These are phyloP conservation scores for Tylopilus subfusipes DNA, from an alignment of 768 basidiomycete species.

Conservation along the genomic window DNA sequence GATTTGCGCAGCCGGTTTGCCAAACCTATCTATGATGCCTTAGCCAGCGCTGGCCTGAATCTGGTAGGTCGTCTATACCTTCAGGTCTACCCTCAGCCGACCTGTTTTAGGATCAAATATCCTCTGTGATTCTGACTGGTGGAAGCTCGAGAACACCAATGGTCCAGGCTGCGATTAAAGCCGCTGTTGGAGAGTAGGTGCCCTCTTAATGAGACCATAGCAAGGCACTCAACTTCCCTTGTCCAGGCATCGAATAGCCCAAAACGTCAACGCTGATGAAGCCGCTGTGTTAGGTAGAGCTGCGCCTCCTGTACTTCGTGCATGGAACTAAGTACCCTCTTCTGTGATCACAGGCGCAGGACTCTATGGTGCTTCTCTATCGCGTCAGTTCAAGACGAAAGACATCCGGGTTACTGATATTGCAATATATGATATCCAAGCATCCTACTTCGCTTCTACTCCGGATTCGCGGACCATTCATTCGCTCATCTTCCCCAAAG, in stretches of 20 bases:
- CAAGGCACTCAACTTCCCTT: background rate
- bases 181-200: constrained; percentile 73
- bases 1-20: constrained; percentile 63
- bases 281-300: constrained; percentile 78
- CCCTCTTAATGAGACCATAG: background rate
- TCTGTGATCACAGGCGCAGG: constrained; percentile 56
- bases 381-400: constrained; percentile 93
- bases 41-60: constrained; percentile 61
- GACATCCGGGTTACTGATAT: constrained; percentile 83
- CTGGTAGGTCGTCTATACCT: constrained; percentile 43
- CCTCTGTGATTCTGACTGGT: constrained; percentile 90
- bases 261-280: constrained; percentile 97
- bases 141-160: constrained; percentile 89
- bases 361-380: constrained; percentile 84
- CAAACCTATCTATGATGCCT: constrained; percentile 71
- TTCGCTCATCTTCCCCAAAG: constrained; percentile 71
- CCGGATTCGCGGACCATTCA: constrained; percentile 61
- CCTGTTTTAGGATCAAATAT: constrained; percentile 63
- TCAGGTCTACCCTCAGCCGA: background rate
- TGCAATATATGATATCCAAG: constrained; percentile 68
- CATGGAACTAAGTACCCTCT: constrained; percentile 1
- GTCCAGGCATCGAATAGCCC: constrained; percentile 73
- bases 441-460: constrained; percentile 67
- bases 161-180: constrained; percentile 79
- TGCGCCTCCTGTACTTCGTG: background rate